Evolutionary conservation across 495 filamentous ascomycete species (phyloP).

Genomic region (Astrothelium macrocarpum): DNA sequence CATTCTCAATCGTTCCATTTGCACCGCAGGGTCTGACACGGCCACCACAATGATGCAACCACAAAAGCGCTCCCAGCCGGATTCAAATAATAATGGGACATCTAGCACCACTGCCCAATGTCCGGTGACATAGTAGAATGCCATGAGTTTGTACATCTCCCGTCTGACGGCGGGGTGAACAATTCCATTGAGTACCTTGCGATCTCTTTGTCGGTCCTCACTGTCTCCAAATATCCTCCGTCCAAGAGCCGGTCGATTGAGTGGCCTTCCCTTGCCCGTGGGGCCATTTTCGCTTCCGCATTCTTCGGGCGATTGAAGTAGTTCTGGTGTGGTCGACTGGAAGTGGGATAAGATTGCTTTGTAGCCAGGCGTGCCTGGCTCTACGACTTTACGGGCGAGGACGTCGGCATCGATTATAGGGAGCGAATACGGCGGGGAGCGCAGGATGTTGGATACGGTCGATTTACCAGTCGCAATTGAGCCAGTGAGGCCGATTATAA

Average conservation of each 20-base stretch:
- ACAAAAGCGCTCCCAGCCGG: constrained; percentile 68
- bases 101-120: constrained; percentile 86
- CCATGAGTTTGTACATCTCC: constrained; percentile 61
- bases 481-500: constrained; percentile 91
- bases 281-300: constrained; percentile 31
- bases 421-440: constrained; percentile 66
- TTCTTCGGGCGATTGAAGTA: constrained; percentile 49
- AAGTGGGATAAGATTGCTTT: constrained; percentile 70
- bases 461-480: constrained; percentile 98
- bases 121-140: constrained; percentile 57
- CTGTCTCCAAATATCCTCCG: constrained; percentile 71
- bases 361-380: constrained; percentile 79
- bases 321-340: constrained; percentile 66
- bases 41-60: constrained; percentile 78
- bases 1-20: constrained; percentile 65
- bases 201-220: constrained; percentile 52
- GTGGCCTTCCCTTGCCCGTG: constrained; percentile 48
- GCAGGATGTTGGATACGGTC: constrained; percentile 79
- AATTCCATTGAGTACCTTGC: constrained; percentile 73
- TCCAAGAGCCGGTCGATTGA: constrained; percentile 81
- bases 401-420: constrained; percentile 94
- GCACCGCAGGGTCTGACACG: constrained; percentile 59
- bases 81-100: constrained; percentile 84
- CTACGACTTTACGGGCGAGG: constrained; percentile 81
- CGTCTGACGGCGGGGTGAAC: constrained; percentile 77